phyloP scores from a whole-genome alignment of 2,329 filamentous ascomycete species.

The Penicillium psychrosexuale region DNA sequence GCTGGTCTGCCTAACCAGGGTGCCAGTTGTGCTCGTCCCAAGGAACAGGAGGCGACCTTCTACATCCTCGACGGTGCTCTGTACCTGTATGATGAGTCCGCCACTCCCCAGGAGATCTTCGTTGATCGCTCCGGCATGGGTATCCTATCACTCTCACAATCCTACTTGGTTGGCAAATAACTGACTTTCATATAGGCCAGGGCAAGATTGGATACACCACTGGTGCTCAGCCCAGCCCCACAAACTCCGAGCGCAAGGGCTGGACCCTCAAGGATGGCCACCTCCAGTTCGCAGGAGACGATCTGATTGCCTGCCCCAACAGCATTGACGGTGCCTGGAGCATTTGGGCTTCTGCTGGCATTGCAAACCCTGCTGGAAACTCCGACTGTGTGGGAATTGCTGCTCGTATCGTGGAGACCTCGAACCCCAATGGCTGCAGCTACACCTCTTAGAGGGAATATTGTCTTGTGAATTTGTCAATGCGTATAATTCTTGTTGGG shows the following conservation, averaged over 20 bases:
- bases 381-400: conserved; percentile 34
- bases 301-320: conserved; percentile 55
- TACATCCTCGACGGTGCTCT: conserved; percentile 48
- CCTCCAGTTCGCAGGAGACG: conserved; percentile 47
- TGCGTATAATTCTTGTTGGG: neutral
- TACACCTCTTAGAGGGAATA: conserved; percentile 24
- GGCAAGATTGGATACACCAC: conserved; percentile 55
- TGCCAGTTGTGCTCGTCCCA: conserved; percentile 47
- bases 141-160: conserved; percentile 28
- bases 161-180: neutral
- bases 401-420: conserved; percentile 24
- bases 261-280: conserved; percentile 48
- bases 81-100: conserved; percentile 48
- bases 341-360: conserved; percentile 31
- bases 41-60: conserved; percentile 51
- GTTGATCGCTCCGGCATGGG: conserved; percentile 60
- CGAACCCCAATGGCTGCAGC: conserved; percentile 24
- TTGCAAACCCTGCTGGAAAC: conserved; percentile 32
- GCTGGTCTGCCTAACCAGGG: conserved; percentile 46
- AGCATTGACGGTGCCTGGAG: conserved; percentile 44
- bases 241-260: conserved; percentile 47
- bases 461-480: neutral
- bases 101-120: conserved; percentile 50
- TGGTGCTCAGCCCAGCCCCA: conserved; percentile 40
- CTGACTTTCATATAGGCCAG: conserved; percentile 40